These are phyloP conservation scores for Collybia nuda DNA, from an alignment of 768 basidiomycete species.

Conservation along the genomic window DNA sequence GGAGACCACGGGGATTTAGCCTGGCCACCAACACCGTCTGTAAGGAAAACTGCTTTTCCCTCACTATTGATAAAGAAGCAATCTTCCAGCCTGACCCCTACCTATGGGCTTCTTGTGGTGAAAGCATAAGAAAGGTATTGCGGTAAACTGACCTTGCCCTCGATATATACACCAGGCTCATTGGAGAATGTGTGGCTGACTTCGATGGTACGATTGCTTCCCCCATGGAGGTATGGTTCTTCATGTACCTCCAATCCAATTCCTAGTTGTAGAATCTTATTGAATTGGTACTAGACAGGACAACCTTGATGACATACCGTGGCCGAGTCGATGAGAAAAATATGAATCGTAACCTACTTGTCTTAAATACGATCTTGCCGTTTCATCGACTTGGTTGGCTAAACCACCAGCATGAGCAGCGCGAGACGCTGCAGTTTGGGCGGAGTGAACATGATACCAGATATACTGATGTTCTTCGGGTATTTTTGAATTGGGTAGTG, in stretches of 20 bases:
- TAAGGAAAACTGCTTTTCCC: slow-evolving; percentile 61
- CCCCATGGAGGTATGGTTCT: slow-evolving; percentile 76
- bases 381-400: slow-evolving; percentile 58
- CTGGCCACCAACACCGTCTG: slow-evolving; percentile 61
- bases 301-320: slow-evolving; percentile 45
- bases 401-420: slow-evolving; percentile 46
- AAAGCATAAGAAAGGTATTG: slow-evolving; percentile 1
- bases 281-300: slow-evolving; percentile 7
- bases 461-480: slow-evolving; percentile 48
- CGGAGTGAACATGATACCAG: slow-evolving; percentile 66
- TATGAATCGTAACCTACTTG: slow-evolving; percentile 45
- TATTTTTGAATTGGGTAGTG: slow-evolving; percentile 56
- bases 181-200: slow-evolving; percentile 77
- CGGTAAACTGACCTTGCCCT: slow-evolving; percentile 48
- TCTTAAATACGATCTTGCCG: slow-evolving; percentile 54
- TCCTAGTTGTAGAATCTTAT: slow-evolving; percentile 37
- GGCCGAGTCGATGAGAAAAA: slow-evolving; percentile 83
- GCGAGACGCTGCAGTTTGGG: slow-evolving; percentile 57
- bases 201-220: slow-evolving; percentile 54
- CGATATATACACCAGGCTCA: slow-evolving; percentile 79
- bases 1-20: slow-evolving; percentile 44
- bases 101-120: slow-evolving; percentile 30
- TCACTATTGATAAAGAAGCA: slow-evolving; percentile 66
- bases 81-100: slow-evolving; percentile 83
- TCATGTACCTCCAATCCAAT: slow-evolving; percentile 87